phyloP scores from a whole-genome alignment of 2,329 filamentous ascomycete species.

The Fusarium chuoi region DNA sequence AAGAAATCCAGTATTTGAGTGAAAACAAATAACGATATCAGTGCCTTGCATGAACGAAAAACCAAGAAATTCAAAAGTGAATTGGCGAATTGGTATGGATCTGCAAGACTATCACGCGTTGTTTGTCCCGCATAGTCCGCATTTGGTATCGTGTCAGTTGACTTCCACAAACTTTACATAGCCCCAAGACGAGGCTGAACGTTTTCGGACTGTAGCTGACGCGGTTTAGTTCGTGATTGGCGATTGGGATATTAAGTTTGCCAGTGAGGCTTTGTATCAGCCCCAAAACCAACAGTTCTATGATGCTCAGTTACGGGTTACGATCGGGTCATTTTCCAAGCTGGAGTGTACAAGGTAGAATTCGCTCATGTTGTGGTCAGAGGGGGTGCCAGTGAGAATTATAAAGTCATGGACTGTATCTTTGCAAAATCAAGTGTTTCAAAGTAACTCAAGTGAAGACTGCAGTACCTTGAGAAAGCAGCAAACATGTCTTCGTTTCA shows the following conservation, averaged over 20 bases:
- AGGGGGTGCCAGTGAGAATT: not conserved
- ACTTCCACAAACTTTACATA: not conserved
- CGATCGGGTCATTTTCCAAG: not conserved
- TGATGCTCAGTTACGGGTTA: slow-evolving; percentile 6
- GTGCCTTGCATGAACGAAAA: not conserved
- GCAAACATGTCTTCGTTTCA: slow-evolving; percentile 6
- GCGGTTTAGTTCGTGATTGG: slow-evolving; percentile 4
- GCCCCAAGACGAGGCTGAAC: not conserved
- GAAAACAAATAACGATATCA: slow-evolving; percentile 1
- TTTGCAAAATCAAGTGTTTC: not conserved
- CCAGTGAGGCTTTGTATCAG: not conserved
- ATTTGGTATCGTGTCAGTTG: slow-evolving; percentile 13
- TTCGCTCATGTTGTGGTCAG: not conserved
- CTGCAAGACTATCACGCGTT: not conserved
- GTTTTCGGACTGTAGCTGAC: slow-evolving; percentile 11
- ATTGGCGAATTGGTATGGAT: slow-evolving; percentile 18
- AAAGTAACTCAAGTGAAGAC: not conserved
- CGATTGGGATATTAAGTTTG: not conserved
- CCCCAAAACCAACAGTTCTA: slow-evolving; percentile 2
- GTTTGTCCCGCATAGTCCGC: not conserved
- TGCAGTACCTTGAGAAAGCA: not conserved
- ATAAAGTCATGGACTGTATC: slow-evolving; percentile 7
- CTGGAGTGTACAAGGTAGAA: not conserved
- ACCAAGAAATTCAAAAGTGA: not conserved
- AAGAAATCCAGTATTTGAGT: not conserved